Percentiles rank a stretch among this genome's conserved stretches.
These are phyloP conservation scores for Lagerstroemia speciosa DNA, from an alignment of 345 rosid genomes.

Conservation along the genomic window DNA sequence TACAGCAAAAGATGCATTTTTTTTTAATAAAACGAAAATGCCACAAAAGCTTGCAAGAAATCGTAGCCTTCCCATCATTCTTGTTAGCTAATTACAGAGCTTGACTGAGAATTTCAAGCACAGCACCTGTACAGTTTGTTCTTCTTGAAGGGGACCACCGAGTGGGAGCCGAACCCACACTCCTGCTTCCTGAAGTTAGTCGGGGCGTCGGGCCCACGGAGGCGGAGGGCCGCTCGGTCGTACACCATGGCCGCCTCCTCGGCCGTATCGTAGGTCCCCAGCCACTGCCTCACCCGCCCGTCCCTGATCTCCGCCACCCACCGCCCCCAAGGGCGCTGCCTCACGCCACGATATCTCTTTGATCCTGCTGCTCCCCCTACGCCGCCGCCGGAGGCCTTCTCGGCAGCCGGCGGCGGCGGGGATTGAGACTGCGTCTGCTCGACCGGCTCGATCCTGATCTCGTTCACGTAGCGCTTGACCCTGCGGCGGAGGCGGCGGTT, in stretches of 20 bases:
- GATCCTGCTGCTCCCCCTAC: slow-evolving; percentile 4
- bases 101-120: slow-evolving; percentile 7
- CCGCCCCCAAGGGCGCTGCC: slow-evolving; percentile 36
- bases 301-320: slow-evolving; percentile 42
- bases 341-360: slow-evolving; percentile 33
- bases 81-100: slow-evolving; percentile 10
- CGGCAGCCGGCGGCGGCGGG: slow-evolving; percentile 2
- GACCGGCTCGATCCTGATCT: slow-evolving; percentile 19
- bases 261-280: slow-evolving; percentile 36
- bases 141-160: slow-evolving; percentile 20
- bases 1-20: not conserved
- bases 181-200: slow-evolving; percentile 24
- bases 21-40: not conserved
- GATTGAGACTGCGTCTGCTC: slow-evolving; percentile 1
- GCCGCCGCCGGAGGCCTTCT: slow-evolving; percentile 4
- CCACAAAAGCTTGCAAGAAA: not conserved
- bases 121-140: slow-evolving; percentile 22
- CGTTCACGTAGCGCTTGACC: slow-evolving; percentile 23
- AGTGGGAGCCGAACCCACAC: slow-evolving; percentile 13
- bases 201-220: slow-evolving; percentile 28
- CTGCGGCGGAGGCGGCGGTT: slow-evolving; percentile 4
- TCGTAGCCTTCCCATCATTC: not conserved
- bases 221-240: slow-evolving; percentile 24
- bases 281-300: slow-evolving; percentile 24
- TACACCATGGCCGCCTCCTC: slow-evolving; percentile 35